Conservation (phyloP, 345 rosid species). For the Brassica juncea region DNA sequence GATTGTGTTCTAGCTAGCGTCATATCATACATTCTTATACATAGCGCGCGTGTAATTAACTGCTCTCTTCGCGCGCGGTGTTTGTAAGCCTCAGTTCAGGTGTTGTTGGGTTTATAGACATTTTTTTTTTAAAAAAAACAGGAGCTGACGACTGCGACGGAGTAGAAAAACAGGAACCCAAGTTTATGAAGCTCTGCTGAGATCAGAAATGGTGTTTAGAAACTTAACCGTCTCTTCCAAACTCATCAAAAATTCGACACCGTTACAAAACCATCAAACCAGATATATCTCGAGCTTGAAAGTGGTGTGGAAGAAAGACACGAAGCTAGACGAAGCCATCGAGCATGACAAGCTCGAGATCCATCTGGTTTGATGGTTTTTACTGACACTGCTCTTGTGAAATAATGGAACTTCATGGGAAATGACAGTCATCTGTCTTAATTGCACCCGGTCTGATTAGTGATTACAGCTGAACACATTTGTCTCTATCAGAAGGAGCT, state of each 20-base stretch:
- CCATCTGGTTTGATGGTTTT: conserved; percentile 1
- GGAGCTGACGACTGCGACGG: no score
- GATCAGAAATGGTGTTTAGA: conserved; percentile 29
- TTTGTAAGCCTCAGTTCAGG: background rate
- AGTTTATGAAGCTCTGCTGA: background rate
- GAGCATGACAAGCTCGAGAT: conserved; percentile 55
- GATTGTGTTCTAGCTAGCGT: background rate
- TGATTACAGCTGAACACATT: background rate
- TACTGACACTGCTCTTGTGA: background rate
- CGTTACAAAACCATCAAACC: conserved; percentile 19
- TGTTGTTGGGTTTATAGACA: conserved; percentile 2
- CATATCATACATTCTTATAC: background rate
- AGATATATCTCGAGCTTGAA: conserved; percentile 69
- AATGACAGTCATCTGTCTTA: no score
- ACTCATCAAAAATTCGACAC: conserved; percentile 18
- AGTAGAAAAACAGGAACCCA: no score
- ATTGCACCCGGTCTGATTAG: no score
- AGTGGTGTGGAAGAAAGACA: conserved; percentile 82
- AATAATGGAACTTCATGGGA: no score
- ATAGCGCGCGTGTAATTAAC: background rate
- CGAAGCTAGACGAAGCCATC: conserved; percentile 64
- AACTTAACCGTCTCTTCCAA: conserved; percentile 18
- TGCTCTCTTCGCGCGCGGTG: background rate
- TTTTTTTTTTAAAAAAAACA: no score
- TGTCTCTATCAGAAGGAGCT: background rate